These are phyloP conservation scores for Cicer arietinum DNA, from an alignment of 306 rosid genomes.

Conservation along the genomic window DNA sequence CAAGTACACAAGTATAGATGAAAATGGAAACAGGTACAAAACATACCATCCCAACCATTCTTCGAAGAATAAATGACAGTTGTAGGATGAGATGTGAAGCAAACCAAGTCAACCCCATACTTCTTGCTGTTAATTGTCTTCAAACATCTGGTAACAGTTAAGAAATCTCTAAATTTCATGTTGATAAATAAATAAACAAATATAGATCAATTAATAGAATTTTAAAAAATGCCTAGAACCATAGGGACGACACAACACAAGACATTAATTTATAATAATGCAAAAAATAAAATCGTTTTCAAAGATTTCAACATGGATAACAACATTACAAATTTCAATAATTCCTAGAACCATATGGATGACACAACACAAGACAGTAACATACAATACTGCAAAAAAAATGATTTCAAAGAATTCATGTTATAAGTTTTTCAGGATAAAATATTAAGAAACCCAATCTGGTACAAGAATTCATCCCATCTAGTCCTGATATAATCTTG, in stretches of 20 bases:
- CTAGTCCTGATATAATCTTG: neutral
- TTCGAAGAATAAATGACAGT: conserved; percentile 96
- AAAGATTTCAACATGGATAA: neutral
- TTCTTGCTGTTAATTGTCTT: conserved; percentile 98
- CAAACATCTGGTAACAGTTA: conserved; percentile 72
- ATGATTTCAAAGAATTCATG: neutral
- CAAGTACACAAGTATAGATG: neutral
- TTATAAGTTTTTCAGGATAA: too few relatives aligned
- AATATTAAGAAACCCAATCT: conserved; percentile 29
- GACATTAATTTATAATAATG: neutral
- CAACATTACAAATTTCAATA: neutral
- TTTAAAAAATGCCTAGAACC: neutral
- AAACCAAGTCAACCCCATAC: conserved; percentile 95
- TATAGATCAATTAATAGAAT: conserved; percentile 13
- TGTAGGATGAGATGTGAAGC: conserved; percentile 94
- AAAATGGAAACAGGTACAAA: conserved; percentile 19
- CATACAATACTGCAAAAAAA: neutral
- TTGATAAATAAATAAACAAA: neutral
- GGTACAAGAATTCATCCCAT: conserved; percentile 1
- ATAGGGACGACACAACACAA: neutral
- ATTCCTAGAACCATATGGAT: neutral
- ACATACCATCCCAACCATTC: conserved; percentile 99
- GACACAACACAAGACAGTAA: neutral
- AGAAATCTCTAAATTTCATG: conserved; percentile 27
- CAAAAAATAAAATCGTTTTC: neutral